These are phyloP conservation scores for Salvia splendens DNA, from an alignment of 257 asterid genomes.

Conservation along the genomic window DNA sequence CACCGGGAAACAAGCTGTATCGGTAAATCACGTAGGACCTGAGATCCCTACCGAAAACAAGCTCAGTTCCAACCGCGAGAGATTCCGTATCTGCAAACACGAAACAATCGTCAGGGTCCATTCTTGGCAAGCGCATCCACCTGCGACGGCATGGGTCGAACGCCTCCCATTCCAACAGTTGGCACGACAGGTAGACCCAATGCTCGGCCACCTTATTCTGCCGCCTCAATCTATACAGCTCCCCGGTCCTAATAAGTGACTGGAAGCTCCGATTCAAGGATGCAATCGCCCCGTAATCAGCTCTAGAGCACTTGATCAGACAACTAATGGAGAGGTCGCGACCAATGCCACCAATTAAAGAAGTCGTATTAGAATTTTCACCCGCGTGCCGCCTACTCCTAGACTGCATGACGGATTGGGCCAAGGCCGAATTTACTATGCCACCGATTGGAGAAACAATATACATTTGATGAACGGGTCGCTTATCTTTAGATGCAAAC, in stretches of 20 bases:
- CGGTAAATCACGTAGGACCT: slow-evolving; percentile 73
- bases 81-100: slow-evolving; percentile 82
- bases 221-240: slow-evolving; percentile 51
- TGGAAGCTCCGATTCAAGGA: slow-evolving; percentile 60
- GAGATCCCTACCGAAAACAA: slow-evolving; percentile 81
- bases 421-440: slow-evolving; percentile 4
- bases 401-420: slow-evolving; percentile 34
- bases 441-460: slow-evolving; percentile 38
- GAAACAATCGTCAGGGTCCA: slow-evolving; percentile 71
- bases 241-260: slow-evolving; percentile 53
- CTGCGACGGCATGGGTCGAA: slow-evolving; percentile 54
- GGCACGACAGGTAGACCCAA: slow-evolving; percentile 68
- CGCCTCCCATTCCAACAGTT: slow-evolving; percentile 65
- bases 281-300: slow-evolving; percentile 54
- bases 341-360: slow-evolving; percentile 55
- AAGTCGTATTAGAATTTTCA: slow-evolving; percentile 46
- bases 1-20: slow-evolving; percentile 72
- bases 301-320: slow-evolving; percentile 68
- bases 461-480: slow-evolving; percentile 34
- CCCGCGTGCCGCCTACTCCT: slow-evolving; percentile 31
- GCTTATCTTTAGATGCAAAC: too few species aligned
- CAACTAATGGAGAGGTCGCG: slow-evolving; percentile 56
- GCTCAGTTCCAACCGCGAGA: slow-evolving; percentile 91
- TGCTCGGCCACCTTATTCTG: slow-evolving; percentile 65
- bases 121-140: slow-evolving; percentile 64